Percentiles rank a stretch among this genome's conserved stretches.
phyloP scores from a whole-genome alignment of 495 filamentous ascomycete genomes.

The Aspergillus saccharolyticus region DNA sequence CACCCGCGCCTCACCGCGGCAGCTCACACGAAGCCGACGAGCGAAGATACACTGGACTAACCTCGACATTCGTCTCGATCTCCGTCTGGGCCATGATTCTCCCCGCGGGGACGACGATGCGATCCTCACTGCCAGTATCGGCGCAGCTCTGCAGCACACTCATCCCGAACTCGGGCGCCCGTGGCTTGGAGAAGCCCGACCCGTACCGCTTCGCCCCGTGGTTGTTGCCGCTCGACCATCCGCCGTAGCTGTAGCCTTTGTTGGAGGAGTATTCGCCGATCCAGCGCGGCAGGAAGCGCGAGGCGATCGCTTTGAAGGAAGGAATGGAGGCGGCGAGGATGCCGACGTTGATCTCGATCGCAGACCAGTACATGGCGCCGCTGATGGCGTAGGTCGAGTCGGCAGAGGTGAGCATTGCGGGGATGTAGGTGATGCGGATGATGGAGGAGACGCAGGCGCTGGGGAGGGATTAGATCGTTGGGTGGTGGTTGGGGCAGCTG shows the following conservation, averaged over 20 bases:
- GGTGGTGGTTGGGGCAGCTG: not conserved
- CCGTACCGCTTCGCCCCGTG: constrained; percentile 19
- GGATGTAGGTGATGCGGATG: constrained; percentile 40
- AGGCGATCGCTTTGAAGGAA: constrained; percentile 40
- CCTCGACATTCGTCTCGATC: constrained; percentile 36
- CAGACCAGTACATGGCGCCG: constrained; percentile 43
- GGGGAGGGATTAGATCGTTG: too few species aligned
- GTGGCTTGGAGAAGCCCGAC: constrained; percentile 30
- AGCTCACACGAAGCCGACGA: not conserved
- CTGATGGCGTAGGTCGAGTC: constrained; percentile 38
- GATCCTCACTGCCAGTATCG: constrained; percentile 26
- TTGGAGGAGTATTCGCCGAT: constrained; percentile 36
- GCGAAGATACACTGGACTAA: constrained; percentile 13
- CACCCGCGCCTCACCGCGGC: not conserved
- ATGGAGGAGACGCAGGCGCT: constrained; percentile 41
- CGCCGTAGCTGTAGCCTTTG: constrained; percentile 27
- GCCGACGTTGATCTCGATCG: constrained; percentile 41
- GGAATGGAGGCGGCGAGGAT: constrained; percentile 40
- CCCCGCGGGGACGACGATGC: constrained; percentile 34
- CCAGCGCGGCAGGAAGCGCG: constrained; percentile 35
- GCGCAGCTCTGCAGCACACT: constrained; percentile 7
- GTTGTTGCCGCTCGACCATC: constrained; percentile 20
- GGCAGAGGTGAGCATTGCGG: constrained; percentile 30
- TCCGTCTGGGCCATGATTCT: constrained; percentile 36
- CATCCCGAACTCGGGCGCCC: constrained; percentile 12